Evolutionary conservation across 2,329 filamentous ascomycete species (phyloP).

Genomic region (Cercospora sp.): DNA sequence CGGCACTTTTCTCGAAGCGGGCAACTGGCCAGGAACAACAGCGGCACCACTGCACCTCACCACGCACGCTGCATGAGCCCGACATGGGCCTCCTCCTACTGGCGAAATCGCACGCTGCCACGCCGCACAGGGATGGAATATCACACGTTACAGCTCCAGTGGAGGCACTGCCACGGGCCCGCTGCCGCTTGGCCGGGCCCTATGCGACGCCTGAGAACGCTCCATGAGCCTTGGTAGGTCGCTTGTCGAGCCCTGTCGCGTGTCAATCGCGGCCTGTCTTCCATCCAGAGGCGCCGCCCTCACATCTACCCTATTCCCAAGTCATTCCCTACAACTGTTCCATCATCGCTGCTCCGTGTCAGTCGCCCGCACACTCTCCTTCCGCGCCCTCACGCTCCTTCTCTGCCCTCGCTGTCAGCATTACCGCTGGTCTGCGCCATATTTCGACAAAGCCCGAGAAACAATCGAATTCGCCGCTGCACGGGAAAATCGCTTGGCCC

Average conservation of each 20-base stretch:
- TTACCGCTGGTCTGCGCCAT: neutral
- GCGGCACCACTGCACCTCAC: slow-evolving; percentile 6
- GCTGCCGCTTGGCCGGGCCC: slow-evolving; percentile 12
- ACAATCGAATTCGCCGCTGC: neutral
- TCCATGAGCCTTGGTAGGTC: slow-evolving; percentile 20
- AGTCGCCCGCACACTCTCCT: neutral
- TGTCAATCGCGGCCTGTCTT: slow-evolving; percentile 16
- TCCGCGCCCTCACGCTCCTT: neutral
- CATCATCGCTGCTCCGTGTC: neutral
- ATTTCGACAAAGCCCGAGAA: neutral
- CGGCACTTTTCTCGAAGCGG: slow-evolving; percentile 11
- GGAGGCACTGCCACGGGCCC: slow-evolving; percentile 3
- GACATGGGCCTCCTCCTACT: slow-evolving; percentile 13
- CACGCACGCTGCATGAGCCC: slow-evolving; percentile 11
- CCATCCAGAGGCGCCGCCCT: slow-evolving; percentile 4
- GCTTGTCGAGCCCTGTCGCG: slow-evolving; percentile 21
- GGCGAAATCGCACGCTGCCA: neutral
- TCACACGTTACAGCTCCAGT: neutral
- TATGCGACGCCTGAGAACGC: slow-evolving; percentile 16
- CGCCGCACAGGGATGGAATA: neutral
- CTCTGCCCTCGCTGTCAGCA: neutral
- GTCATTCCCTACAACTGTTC: neutral
- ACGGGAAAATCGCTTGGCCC: neutral
- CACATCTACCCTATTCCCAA: slow-evolving; percentile 8
- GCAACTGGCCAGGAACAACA: slow-evolving; percentile 13